Evolutionary conservation across 495 filamentous ascomycete species (phyloP), one percentile per base, ranked within the genome.

Genomic region (Penicillium malachiteum): DNA sequence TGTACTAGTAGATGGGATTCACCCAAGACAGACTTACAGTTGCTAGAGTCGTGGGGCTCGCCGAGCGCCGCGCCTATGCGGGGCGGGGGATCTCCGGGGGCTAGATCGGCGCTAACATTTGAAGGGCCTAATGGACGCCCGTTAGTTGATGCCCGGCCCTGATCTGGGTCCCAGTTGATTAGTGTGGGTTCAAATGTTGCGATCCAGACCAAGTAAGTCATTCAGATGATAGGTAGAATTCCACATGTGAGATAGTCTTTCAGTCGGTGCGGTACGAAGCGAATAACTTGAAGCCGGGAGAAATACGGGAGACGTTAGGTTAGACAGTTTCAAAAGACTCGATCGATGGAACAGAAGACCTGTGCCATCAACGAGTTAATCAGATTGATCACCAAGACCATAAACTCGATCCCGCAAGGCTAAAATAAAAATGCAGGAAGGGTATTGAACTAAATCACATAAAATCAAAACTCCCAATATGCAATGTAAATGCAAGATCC

Each of bases 351-450:
- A 54, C 62, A 63, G 54, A 46, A 52, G 26, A 55, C 51, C 57
- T 64, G 62, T 40, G 39, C 62, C 58, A 60, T 45, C 57, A 50
- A 61, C 31, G 57, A 64, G 62, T 64, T 53, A 61, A 64, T 64
- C 51, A 60, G 17, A 61, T 64, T 64, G 62, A 61, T 51, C 58
- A 21, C 7, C 11, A 33, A 5, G 48, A 55, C 51, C 55, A 43
- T 46, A 52, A 39, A 50, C 39, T 50, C 31, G 50, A 52, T 35
- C 33, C 53, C 41, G 59, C 42, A 55, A 34, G 54, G 52, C 46
- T 50, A 42, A 32, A 53, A 56, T 10, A 26, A 26, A 26, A 26
- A 46, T 47, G 33, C 47, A 47, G 48, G 40, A 38, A 54, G 57
- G 62, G 62, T 64, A 64, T 58, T 56, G 10, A 58, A 54, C 52